Evolutionary conservation across 306 rosid species (phyloP).

Genomic region (Bauhinia variegata): DNA sequence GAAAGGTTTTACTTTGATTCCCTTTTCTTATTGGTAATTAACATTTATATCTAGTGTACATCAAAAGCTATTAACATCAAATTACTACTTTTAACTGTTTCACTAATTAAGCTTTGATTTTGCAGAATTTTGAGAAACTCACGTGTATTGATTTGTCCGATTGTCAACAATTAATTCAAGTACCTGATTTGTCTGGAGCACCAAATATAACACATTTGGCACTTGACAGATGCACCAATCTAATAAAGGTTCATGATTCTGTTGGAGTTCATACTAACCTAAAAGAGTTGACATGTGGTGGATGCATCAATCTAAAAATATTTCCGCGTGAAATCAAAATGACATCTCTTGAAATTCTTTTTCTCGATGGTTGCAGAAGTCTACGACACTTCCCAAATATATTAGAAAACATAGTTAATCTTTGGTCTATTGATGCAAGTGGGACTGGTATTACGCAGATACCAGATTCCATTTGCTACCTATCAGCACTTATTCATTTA

Average conservation of each 20-base stretch:
- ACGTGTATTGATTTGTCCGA: not conserved
- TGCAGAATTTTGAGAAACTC: constrained; percentile 15
- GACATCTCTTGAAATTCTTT: constrained; percentile 5
- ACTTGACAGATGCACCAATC: not conserved
- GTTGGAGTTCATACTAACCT: constrained; percentile 11
- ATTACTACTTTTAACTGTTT: not conserved
- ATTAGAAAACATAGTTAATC: too few species aligned
- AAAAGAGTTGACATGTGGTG: too few species aligned
- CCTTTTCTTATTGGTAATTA: not conserved
- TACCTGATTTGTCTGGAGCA: constrained; percentile 25
- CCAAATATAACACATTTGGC: not conserved
- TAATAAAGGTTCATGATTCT: constrained; percentile 11
- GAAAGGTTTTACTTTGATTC: too few species aligned
- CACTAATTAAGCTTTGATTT: not conserved
- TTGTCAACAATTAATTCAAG: constrained; percentile 1
- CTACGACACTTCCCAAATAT: not conserved
- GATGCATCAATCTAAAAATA: too few species aligned
- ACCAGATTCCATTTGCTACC: too few species aligned
- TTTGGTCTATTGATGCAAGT: too few species aligned
- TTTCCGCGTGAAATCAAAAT: not conserved
- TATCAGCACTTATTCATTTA: too few species aligned
- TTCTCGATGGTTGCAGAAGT: not conserved
- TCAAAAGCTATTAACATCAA: too few species aligned
- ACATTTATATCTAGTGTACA: too few species aligned
- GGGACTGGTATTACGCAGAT: too few species aligned